phyloP scores from a whole-genome alignment of 257 asterid species.

The Nyctanthes arbortristis region DNA sequence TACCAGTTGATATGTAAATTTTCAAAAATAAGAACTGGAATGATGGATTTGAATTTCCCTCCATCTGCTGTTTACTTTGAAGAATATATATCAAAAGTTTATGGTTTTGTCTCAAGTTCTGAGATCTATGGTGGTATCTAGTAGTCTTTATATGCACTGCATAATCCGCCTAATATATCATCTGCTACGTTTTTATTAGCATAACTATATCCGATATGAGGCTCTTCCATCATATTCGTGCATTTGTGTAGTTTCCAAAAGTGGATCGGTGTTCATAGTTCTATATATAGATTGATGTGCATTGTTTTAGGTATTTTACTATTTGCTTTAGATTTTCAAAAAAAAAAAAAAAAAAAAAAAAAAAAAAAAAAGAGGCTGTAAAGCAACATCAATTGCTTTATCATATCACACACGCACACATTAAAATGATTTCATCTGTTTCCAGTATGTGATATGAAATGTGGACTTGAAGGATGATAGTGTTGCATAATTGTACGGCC shows the following conservation, averaged over 20 bases:
- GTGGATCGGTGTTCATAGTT: background rate
- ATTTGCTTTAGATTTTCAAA: background rate
- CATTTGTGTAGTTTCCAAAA: background rate
- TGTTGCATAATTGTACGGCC: too few relatives aligned
- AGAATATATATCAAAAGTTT: conserved; percentile 12
- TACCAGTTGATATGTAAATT: conserved; percentile 26
- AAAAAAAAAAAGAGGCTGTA: too few relatives aligned
- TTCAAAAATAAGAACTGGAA: conserved; percentile 10
- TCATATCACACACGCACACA: too few relatives aligned
- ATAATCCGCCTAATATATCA: background rate
- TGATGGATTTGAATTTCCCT: conserved; percentile 22
- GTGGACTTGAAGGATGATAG: too few relatives aligned
- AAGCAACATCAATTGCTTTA: too few relatives aligned
- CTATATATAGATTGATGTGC: too few relatives aligned
- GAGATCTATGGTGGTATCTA: conserved; percentile 2
- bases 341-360: too few relatives aligned
- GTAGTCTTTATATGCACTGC: background rate
- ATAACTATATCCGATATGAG: background rate
- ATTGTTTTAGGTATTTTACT: too few relatives aligned
- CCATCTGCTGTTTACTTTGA: conserved; percentile 12
- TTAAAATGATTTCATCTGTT: too few relatives aligned
- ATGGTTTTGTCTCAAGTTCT: conserved; percentile 22
- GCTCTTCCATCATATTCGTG: background rate
- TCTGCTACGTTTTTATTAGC: background rate
- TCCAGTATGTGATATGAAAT: too few relatives aligned